Percentiles rank a stretch among this genome's conserved stretches.
phyloP scores from a whole-genome alignment of 2,329 filamentous ascomycete species.

The Diatrype stigma region DNA sequence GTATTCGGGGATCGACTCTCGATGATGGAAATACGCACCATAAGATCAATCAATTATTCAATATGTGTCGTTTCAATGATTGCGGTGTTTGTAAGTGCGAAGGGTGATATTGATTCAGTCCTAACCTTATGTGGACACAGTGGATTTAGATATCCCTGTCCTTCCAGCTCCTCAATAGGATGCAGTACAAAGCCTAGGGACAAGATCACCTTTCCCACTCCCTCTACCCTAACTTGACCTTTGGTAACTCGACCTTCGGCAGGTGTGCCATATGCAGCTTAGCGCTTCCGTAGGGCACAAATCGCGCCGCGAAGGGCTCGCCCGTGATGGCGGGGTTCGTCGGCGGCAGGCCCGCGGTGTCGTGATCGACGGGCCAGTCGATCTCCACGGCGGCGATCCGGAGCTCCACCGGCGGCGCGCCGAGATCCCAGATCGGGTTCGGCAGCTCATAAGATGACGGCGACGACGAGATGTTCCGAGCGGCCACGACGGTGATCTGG shows the following conservation, averaged over 20 bases:
- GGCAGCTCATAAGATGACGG: slow-evolving; percentile 9
- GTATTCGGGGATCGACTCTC: too few relatives aligned
- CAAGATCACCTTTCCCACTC: too few relatives aligned
- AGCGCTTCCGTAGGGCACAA: slow-evolving; percentile 29
- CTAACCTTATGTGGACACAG: too few relatives aligned
- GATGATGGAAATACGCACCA: too few relatives aligned
- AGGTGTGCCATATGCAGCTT: slow-evolving; percentile 31
- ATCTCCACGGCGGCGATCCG: slow-evolving; percentile 28
- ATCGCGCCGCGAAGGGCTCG: slow-evolving; percentile 23
- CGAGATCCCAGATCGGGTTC: slow-evolving; percentile 26
- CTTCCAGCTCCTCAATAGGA: too few relatives aligned
- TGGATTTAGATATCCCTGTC: too few relatives aligned
- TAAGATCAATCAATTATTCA: too few relatives aligned
- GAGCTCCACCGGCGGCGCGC: slow-evolving; percentile 26
- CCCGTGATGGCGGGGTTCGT: slow-evolving; percentile 14
- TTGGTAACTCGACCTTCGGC: slow-evolving; percentile 21
- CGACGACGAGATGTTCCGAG: slow-evolving; percentile 1
- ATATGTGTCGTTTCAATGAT: too few relatives aligned
- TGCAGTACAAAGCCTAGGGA: too few relatives aligned
- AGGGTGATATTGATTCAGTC: too few relatives aligned
- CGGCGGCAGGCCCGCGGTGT: slow-evolving; percentile 22
- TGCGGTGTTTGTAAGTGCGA: too few relatives aligned
- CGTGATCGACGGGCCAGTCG: slow-evolving; percentile 25
- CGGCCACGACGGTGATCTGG: slow-evolving; percentile 22
- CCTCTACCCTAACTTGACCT: slow-evolving; percentile 14